Evolutionary conservation across 441 rosid species (phyloP), one percentile per base, ranked within the genome.

Genomic region (Populus hybrid): DNA sequence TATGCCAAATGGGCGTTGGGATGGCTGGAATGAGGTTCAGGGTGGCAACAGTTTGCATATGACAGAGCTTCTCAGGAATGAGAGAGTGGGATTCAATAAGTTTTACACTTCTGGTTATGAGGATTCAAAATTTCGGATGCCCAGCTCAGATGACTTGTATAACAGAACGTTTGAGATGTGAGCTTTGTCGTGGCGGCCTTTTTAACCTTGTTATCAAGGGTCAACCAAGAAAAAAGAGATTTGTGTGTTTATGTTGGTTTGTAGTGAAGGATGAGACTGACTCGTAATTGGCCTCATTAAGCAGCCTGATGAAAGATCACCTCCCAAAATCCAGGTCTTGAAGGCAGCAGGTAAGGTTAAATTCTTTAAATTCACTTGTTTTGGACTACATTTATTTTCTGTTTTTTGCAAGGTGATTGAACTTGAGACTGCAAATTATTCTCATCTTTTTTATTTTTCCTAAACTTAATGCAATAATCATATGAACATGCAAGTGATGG

Each of bases 121-220:
- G 76, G 98, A 91, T 79, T 81, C 95, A 7, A 93, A 89, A 83
- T 90, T 78, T 78, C 85, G 88, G 87, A 88, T 90, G 84, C 87
- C 98, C 28, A 87, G 85, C 77, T 92, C 95, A 6, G 92, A 93
- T 23, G 90, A 93, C 83, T 78, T 92, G 67, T 93, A 91, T 77
- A 90, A 86, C 85, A 86, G 95, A 83, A 88, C 95, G 72, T 96
- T 86, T 81, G 93, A 93, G 81, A 92, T 92, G 91, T 93, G 85
- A 94, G 75, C 72, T 46, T 73, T 82, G 73, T 23, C 32, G 77
- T 78, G 35, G 59, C 78, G 67, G 32, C 69, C n/a, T 65, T 66
- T 70, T 61, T 76, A 68, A 63, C 77, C 66, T 77, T 73, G 81
- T 75, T 76, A 83, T 81, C 73, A 73, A 76, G 78, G 81, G 65